These are phyloP conservation scores for Mrakia hoshinonis DNA, from an alignment of 768 basidiomycete genomes.

Conservation along the genomic window DNA sequence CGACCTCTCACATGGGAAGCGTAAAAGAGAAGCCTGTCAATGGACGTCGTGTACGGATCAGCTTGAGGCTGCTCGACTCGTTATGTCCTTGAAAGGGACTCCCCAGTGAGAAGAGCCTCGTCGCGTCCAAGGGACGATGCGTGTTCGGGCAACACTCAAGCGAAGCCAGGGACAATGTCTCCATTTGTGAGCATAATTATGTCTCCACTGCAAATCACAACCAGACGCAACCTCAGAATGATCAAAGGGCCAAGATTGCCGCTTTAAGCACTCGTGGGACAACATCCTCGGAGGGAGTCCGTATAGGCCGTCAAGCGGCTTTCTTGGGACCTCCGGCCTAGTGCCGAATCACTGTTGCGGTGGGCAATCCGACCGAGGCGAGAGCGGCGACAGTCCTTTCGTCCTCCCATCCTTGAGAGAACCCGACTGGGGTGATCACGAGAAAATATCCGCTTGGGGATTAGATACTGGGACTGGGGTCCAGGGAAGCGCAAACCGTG, in stretches of 20 bases:
- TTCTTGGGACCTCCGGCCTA: slow-evolving; percentile 17
- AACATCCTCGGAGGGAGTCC: slow-evolving; percentile 36
- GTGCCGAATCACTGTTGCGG: slow-evolving; percentile 40
- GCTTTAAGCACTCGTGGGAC: slow-evolving; percentile 37
- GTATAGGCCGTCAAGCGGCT: slow-evolving; percentile 29
- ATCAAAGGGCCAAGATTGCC: too few relatives aligned
- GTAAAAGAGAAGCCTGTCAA: neutral
- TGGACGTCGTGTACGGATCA: too few relatives aligned
- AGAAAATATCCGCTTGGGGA: too few relatives aligned
- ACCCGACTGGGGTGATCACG: slow-evolving; percentile 38
- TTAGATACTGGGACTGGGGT: too few relatives aligned
- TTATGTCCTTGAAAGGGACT: slow-evolving; percentile 48
- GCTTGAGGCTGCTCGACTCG: too few relatives aligned
- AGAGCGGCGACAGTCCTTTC: slow-evolving; percentile 44
- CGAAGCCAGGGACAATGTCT: slow-evolving; percentile 44
- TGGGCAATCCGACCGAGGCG: slow-evolving; percentile 42
- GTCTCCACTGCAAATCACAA: slow-evolving; percentile 45
- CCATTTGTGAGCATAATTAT: slow-evolving; percentile 43
- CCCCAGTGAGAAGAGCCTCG: slow-evolving; percentile 51
- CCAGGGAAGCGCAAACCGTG: too few relatives aligned
- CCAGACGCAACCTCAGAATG: too few relatives aligned
- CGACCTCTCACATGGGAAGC: too few relatives aligned
- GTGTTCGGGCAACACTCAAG: slow-evolving; percentile 44
- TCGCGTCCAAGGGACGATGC: slow-evolving; percentile 48
- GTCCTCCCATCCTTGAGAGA: slow-evolving; percentile 41